Percentiles rank a stretch among this genome's conserved stretches.
Conservation (phyloP, 1,139 yeast species). For the Magnusiomyces magnusii region DNA sequence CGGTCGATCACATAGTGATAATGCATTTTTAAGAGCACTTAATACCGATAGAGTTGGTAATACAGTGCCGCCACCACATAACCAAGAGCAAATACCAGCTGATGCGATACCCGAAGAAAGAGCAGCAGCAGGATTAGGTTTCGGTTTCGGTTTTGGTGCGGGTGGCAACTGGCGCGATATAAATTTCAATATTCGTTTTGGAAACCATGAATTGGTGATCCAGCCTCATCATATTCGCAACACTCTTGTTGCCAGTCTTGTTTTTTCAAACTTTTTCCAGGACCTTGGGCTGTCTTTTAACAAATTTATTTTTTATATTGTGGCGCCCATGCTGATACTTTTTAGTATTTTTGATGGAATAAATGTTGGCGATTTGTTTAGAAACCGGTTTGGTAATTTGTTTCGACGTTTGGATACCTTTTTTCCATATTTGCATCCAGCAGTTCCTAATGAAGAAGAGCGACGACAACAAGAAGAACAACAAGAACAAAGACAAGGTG, state of each 20-base stretch:
- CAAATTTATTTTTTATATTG: background rate
- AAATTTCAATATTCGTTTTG: background rate
- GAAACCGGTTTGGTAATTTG: background rate
- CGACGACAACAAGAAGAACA: background rate
- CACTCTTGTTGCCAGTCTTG: background rate
- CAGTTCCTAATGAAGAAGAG: background rate
- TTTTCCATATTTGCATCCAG: background rate
- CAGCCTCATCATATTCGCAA: background rate
- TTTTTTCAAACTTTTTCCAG: background rate
- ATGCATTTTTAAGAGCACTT: background rate
- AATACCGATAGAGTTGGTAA: background rate
- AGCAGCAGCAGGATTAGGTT: background rate
- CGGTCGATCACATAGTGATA: too few relatives aligned
- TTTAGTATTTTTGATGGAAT: background rate
- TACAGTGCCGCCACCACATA: too few relatives aligned
- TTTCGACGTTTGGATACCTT: background rate
- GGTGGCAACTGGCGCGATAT: background rate
- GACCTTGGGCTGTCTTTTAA: background rate
- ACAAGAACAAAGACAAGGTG: background rate
- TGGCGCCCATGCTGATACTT: background rate
- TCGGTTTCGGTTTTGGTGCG: background rate
- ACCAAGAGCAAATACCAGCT: too few relatives aligned
- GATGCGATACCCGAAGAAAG: background rate
- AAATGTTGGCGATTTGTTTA: background rate
- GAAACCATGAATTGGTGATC: background rate